A percentile compares a stretch with the other conserved stretches of the same genome.
phyloP scores from a whole-genome alignment of 345 rosid genomes.

The Trapa bicornis region DNA sequence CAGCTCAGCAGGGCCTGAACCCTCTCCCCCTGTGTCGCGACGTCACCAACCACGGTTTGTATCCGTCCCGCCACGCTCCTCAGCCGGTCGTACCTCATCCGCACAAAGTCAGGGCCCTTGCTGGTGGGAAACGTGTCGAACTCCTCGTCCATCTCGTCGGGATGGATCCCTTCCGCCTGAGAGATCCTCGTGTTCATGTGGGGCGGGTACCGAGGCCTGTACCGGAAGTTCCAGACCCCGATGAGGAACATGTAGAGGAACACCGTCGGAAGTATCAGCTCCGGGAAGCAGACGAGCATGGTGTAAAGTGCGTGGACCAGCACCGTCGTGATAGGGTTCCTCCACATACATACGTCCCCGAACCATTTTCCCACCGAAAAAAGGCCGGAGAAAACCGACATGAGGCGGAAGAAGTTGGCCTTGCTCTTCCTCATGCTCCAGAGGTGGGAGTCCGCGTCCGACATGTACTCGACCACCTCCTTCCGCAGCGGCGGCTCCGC shows the following conservation, averaged over 20 bases:
- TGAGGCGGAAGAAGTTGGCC: slow-evolving; percentile 78
- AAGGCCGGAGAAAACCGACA: slow-evolving; percentile 64
- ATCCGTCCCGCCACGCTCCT: slow-evolving; percentile 92
- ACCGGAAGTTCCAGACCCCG: slow-evolving; percentile 86
- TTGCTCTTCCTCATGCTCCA: slow-evolving; percentile 99
- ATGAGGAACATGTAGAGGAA: slow-evolving; percentile 90
- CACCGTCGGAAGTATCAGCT: slow-evolving; percentile 70
- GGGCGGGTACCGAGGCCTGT: slow-evolving; percentile 89
- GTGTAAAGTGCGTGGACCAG: slow-evolving; percentile 77
- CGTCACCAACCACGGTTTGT: slow-evolving; percentile 90
- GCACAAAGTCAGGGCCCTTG: slow-evolving; percentile 53
- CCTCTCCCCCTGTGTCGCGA: slow-evolving; percentile 94
- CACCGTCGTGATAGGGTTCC: slow-evolving; percentile 72
- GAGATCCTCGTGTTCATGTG: slow-evolving; percentile 94
- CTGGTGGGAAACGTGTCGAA: slow-evolving; percentile 83
- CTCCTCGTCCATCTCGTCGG: slow-evolving; percentile 93
- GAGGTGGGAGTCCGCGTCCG: slow-evolving; percentile 83
- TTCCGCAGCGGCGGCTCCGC: slow-evolving; percentile 91
- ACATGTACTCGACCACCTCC: slow-evolving; percentile 92
- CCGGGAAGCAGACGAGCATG: slow-evolving; percentile 84
- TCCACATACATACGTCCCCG: slow-evolving; percentile 72
- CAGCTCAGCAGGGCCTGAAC: slow-evolving; percentile 80
- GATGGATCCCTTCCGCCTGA: slow-evolving; percentile 72
- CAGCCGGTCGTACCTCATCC: slow-evolving; percentile 86
- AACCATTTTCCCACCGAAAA: slow-evolving; percentile 83